phyloP scores from a whole-genome alignment of 108 stramenopile species.

The Bacterosira constricta region DNA sequence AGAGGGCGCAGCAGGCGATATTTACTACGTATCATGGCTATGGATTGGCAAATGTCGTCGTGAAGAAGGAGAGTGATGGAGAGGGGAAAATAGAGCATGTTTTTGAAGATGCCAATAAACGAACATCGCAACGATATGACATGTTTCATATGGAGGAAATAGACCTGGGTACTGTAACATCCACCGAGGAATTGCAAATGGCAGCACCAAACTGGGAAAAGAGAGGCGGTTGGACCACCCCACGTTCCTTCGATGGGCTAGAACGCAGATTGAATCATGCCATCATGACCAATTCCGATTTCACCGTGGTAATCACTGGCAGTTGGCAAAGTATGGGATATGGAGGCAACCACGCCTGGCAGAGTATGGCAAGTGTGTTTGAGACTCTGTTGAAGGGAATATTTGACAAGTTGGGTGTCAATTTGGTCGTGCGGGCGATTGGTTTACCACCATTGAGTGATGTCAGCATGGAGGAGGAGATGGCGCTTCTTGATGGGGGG shows the following conservation, averaged over 20 bases:
- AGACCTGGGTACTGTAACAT: conserved; percentile 44
- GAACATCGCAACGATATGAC: conserved; percentile 45
- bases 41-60: conserved; percentile 51
- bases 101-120: conserved; percentile 38
- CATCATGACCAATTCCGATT: conserved; percentile 83
- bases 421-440: conserved; percentile 67
- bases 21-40: conserved; percentile 67
- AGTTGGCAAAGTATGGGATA: conserved; percentile 53
- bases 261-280: conserved; percentile 81
- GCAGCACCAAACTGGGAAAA: conserved; percentile 38
- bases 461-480: conserved; percentile 49
- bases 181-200: conserved; percentile 14
- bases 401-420: conserved; percentile 74
- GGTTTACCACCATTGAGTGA: conserved; percentile 56
- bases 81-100: conserved; percentile 20
- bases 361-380: conserved; percentile 76
- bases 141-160: conserved; percentile 68
- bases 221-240: conserved; percentile 83
- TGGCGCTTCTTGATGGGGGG: conserved; percentile 16
- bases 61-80: not conserved
- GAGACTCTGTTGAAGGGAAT: conserved; percentile 67
- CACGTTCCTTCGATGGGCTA: conserved; percentile 67
- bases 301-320: conserved; percentile 71
- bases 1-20: conserved; percentile 75
- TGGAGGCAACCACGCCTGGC: conserved; percentile 78